Base-by-base conservation (phyloP, 1,284 basidiomycete genomes). In the Ceratobasidium sp. region DNA sequence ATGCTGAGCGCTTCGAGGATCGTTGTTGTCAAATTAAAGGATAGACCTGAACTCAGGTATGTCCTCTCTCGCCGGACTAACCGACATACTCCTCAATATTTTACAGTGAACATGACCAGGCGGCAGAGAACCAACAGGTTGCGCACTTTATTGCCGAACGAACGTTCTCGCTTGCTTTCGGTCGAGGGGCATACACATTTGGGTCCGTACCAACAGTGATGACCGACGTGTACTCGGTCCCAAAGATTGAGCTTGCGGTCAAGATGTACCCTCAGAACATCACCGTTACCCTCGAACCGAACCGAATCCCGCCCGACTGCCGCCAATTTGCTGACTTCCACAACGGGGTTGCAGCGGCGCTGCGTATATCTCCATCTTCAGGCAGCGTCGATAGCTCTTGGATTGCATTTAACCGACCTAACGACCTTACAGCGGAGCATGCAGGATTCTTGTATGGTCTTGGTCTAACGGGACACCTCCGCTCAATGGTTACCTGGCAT, bases 321-420 rank as follows among this genome's bases (percentile, higher is more conserved):
- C 83, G 90, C 9, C 90, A 89, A 74, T 99, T 97, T 98, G 96
- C 96, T 19, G 93, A 96, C 76, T 99, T 99, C 82, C 97, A 99
- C 83, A 97, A 98, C 77, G 98, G 98, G 19, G 97, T 98, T 0
- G 94, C 96, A 1, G 93, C 95, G 1, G 97, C 93, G 1, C 83
- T 99, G 73, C 90, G 93, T 4, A 90, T 96, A 66, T 90, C 92
- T 0, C 89, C 93, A 0, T 88, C 90, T n/a, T 89, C 91, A n/a
- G 84, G 86, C 67, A 90, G 90, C 22, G 89, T 96, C 51, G 93
- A 96, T 80, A 94, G 93, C 76, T 95, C 95, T 0, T 97, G 97
- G 91, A 96, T 98, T 79, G 91, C 94, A 22, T 96, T 95, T 86
- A 97, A 97, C 82, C 93, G 92, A 77, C 96, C 96, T 0, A 87